phyloP scores from a whole-genome alignment of 2,329 filamentous ascomycete genomes.

The Pyrenochaeta sp. region DNA sequence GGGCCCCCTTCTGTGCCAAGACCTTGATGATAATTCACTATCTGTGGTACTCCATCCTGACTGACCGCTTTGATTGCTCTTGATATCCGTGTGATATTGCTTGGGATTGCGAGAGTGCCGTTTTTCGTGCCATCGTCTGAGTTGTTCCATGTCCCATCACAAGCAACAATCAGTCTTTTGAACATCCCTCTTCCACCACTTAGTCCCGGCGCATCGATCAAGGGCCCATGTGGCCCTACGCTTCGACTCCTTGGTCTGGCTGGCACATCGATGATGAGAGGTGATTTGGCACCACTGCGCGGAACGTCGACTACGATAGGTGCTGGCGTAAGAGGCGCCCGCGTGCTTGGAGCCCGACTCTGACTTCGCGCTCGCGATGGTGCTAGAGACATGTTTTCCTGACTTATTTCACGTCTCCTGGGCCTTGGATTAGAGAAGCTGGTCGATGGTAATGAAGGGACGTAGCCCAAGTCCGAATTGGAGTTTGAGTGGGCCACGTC shows the following conservation, averaged over 20 bases:
- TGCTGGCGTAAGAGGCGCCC: conserved; percentile 25
- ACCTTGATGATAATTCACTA: conserved; percentile 61
- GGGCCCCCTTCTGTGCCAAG: conserved; percentile 56
- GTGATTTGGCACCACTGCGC: conserved; percentile 35
- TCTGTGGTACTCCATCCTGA: conserved; percentile 58
- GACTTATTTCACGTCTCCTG: conserved; percentile 21
- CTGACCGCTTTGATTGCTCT: conserved; percentile 59
- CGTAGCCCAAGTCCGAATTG: conserved; percentile 31
- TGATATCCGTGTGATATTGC: conserved; percentile 60
- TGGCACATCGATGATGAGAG: conserved; percentile 40
- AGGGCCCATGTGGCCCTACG: conserved; percentile 29
- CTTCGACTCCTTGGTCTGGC: conserved; percentile 37
- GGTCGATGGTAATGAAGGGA: conserved; percentile 27
- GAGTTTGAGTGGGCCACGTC: conserved; percentile 31
- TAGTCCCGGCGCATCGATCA: conserved; percentile 42
- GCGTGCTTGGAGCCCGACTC: conserved; percentile 41
- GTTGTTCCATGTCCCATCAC: conserved; percentile 59
- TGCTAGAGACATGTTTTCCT: conserved; percentile 36
- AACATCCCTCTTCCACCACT: conserved; percentile 50
- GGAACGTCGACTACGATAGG: conserved; percentile 37
- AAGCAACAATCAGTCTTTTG: conserved; percentile 52
- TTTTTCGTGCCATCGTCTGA: conserved; percentile 57
- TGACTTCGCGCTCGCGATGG: conserved; percentile 38
- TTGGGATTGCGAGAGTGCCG: conserved; percentile 54
- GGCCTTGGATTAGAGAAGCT: conserved; percentile 28